Percentiles rank a stretch among this genome's conserved stretches.
Evolutionary conservation across 352 stramenopile genomes (phyloP).

Genomic region (Globisporangium sylvaticum): DNA sequence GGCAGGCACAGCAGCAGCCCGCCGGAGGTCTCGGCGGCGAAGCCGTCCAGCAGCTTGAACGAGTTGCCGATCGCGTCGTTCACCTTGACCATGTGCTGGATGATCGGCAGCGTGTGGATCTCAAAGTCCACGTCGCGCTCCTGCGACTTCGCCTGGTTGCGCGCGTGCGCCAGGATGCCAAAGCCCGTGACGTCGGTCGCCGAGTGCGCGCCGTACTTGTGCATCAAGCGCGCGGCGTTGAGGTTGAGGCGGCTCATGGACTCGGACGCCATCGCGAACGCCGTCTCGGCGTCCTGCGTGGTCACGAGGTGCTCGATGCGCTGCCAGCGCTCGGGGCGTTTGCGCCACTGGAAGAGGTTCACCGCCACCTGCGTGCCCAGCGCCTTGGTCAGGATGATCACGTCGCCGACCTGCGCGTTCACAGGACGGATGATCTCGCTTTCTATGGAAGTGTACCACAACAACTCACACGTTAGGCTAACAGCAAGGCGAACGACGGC

Average conservation of each 20-base stretch:
- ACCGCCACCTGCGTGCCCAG: constrained; percentile 93
- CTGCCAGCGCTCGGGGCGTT: constrained; percentile 74
- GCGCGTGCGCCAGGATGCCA: constrained; percentile 91
- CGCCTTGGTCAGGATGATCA: constrained; percentile 93
- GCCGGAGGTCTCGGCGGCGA: constrained; percentile 93
- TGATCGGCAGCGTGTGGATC: constrained; percentile 92
- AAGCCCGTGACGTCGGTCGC: constrained; percentile 97
- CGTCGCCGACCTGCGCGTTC: constrained; percentile 84
- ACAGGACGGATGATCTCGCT: constrained; percentile 87
- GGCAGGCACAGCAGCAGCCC: constrained; percentile 91
- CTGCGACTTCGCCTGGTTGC: constrained; percentile 93
- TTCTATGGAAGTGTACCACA: constrained; percentile 28
- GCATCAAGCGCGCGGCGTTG: constrained; percentile 89
- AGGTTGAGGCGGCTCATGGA: constrained; percentile 93
- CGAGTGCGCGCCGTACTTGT: constrained; percentile 89
- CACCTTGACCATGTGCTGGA: constrained; percentile 85
- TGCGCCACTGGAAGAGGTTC: constrained; percentile 92
- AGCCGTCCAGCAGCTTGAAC: constrained; percentile 90
- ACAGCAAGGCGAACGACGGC: too few relatives aligned
- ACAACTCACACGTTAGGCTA: not conserved
- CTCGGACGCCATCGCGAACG: constrained; percentile 90
- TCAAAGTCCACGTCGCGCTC: constrained; percentile 84
- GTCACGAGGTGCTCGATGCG: constrained; percentile 71
- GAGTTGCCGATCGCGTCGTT: constrained; percentile 89
- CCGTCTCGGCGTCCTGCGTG: constrained; percentile 68